phyloP scores from a whole-genome alignment of 2,329 filamentous ascomycete genomes.

The Fonsecaea erecta region DNA sequence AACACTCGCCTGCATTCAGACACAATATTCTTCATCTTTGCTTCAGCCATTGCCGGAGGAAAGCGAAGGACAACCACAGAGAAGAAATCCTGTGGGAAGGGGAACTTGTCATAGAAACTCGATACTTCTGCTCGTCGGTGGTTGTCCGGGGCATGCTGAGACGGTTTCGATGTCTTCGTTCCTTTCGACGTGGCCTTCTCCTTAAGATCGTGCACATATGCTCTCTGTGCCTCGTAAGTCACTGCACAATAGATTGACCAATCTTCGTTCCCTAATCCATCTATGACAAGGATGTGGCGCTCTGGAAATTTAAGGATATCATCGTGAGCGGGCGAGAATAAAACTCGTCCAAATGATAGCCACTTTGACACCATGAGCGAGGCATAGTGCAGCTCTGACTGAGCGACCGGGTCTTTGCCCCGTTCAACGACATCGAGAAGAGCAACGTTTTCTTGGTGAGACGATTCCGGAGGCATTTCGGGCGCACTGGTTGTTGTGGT shows the following conservation, averaged over 20 bases:
- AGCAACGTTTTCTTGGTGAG: slow-evolving; percentile 35
- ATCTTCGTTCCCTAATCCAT: slow-evolving; percentile 57
- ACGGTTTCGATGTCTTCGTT: slow-evolving; percentile 42
- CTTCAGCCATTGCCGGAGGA: slow-evolving; percentile 51
- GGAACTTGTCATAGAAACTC: slow-evolving; percentile 48
- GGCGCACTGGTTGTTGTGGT: slow-evolving; percentile 42
- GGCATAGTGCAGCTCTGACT: slow-evolving; percentile 55
- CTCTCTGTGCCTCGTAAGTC: slow-evolving; percentile 49
- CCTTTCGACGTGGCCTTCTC: slow-evolving; percentile 41
- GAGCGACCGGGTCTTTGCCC: slow-evolving; percentile 48
- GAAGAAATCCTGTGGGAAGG: slow-evolving; percentile 55
- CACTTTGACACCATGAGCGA: slow-evolving; percentile 57
- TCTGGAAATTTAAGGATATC: slow-evolving; percentile 49
- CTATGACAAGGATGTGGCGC: slow-evolving; percentile 54
- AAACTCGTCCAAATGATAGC: slow-evolving; percentile 56
- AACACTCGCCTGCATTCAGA: slow-evolving; percentile 56
- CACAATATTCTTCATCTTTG: slow-evolving; percentile 50
- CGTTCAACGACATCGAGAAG: slow-evolving; percentile 49
- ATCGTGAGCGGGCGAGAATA: slow-evolving; percentile 56
- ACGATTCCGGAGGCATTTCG: slow-evolving; percentile 40
- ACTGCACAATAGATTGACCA: slow-evolving; percentile 59
- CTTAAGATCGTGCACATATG: slow-evolving; percentile 51
- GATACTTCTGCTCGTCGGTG: slow-evolving; percentile 43
- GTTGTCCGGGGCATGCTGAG: slow-evolving; percentile 41
- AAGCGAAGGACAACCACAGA: slow-evolving; percentile 53